Evolutionary conservation across 2,329 filamentous ascomycete species (phyloP).

Genomic region (Penicillium sp.): DNA sequence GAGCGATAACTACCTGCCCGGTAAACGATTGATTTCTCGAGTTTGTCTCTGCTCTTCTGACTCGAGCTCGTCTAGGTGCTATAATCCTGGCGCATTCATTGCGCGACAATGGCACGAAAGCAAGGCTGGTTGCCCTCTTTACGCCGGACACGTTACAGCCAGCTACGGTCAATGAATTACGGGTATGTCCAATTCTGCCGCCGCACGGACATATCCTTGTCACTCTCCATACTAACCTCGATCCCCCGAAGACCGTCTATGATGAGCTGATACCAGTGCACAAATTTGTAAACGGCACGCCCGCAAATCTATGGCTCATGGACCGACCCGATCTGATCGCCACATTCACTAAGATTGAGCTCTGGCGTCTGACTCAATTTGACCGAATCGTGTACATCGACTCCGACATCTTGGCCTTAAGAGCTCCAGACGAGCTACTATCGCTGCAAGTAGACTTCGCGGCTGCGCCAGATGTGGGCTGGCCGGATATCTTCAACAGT

Average conservation of each 20-base stretch:
- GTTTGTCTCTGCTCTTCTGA: slow-evolving; percentile 12
- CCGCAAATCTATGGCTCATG: slow-evolving; percentile 86
- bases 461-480: slow-evolving; percentile 89
- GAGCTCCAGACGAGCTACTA: slow-evolving; percentile 91
- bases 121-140: slow-evolving; percentile 79
- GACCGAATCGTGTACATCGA: slow-evolving; percentile 92
- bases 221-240: slow-evolving; percentile 10
- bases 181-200: slow-evolving; percentile 47
- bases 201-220: not conserved
- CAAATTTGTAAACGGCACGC: slow-evolving; percentile 69
- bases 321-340: slow-evolving; percentile 83
- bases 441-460: slow-evolving; percentile 58
- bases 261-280: slow-evolving; percentile 84
- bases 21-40: slow-evolving; percentile 47
- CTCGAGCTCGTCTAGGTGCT: slow-evolving; percentile 58
- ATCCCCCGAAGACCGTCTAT: slow-evolving; percentile 63
- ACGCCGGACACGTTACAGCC: slow-evolving; percentile 73
- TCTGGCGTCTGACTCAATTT: slow-evolving; percentile 90
- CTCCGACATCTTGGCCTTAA: slow-evolving; percentile 83
- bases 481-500: slow-evolving; percentile 98
- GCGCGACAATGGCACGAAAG: slow-evolving; percentile 79
- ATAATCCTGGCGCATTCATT: slow-evolving; percentile 91
- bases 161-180: slow-evolving; percentile 72
- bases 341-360: slow-evolving; percentile 91
- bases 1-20: slow-evolving; percentile 88